A percentile compares a stretch with the other conserved stretches of the same genome.
Conservation (phyloP, 495 filamentous ascomycete species). For the Hamigera avellanea region DNA sequence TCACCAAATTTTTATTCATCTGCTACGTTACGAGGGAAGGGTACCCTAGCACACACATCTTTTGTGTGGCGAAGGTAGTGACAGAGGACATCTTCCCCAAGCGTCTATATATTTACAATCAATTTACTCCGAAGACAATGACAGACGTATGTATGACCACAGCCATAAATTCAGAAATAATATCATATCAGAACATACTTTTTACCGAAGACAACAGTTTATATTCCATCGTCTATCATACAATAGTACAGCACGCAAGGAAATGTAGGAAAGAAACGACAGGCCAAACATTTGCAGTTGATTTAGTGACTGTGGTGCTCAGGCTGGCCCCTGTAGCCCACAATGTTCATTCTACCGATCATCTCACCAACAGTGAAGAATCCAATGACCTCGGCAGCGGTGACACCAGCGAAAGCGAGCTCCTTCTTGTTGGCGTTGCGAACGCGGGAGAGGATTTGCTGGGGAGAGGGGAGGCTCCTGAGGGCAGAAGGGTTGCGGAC, state of each 20-base stretch:
- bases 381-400: slow-evolving; percentile 76
- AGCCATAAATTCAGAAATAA: too few species aligned
- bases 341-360: slow-evolving; percentile 82
- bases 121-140: too few species aligned
- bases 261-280: slow-evolving; percentile 22
- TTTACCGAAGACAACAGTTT: slow-evolving; percentile 32
- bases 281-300: slow-evolving; percentile 12
- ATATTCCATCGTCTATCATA: slow-evolving; percentile 46
- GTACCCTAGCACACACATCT: too few species aligned
- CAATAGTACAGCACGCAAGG: slow-evolving; percentile 32
- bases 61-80: too few species aligned
- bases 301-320: slow-evolving; percentile 49
- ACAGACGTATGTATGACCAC: too few species aligned
- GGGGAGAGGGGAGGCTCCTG: slow-evolving; percentile 30
- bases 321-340: slow-evolving; percentile 75
- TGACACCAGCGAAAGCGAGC: slow-evolving; percentile 56
- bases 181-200: too few species aligned
- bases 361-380: slow-evolving; percentile 99
- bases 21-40: too few species aligned
- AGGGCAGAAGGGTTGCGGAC: slow-evolving; percentile 52
- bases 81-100: too few species aligned
- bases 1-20: too few species aligned
- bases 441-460: slow-evolving; percentile 46
- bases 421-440: slow-evolving; percentile 61
- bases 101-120: too few species aligned